Percentiles rank a stretch among this genome's conserved stretches.
Evolutionary conservation across 257 asterid species (phyloP).

Genomic region (Lavandula angustifolia): DNA sequence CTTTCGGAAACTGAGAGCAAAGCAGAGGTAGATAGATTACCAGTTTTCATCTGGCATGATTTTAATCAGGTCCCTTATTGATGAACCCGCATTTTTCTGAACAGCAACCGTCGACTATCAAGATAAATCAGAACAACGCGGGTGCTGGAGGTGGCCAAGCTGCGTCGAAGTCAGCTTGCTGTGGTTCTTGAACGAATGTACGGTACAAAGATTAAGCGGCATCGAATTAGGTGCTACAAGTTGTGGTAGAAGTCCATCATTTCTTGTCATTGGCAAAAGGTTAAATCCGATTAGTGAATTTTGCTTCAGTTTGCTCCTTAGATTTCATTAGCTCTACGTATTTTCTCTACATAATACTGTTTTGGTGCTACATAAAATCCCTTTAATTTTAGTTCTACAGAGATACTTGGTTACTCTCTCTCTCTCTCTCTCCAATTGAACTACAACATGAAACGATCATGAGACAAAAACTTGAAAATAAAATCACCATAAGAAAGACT

Average conservation of each 20-base stretch:
- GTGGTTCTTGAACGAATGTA: constrained; percentile 54
- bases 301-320: constrained; percentile 26
- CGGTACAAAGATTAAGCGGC: constrained; percentile 4
- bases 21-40: constrained; percentile 56
- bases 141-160: constrained; percentile 49
- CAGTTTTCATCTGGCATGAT: constrained; percentile 7
- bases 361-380: constrained; percentile 4
- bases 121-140: constrained; percentile 61
- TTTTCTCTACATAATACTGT: constrained; percentile 19
- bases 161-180: constrained; percentile 73
- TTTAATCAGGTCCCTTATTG: background rate
- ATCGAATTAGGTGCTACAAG: constrained; percentile 12
- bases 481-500: too few species aligned
- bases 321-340: constrained; percentile 19
- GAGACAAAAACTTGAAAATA: too few species aligned
- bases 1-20: constrained; percentile 71
- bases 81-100: constrained; percentile 12
- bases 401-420: constrained; percentile 18
- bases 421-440: too few species aligned
- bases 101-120: constrained; percentile 65
- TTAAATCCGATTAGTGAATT: constrained; percentile 23
- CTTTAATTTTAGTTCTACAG: constrained; percentile 12
- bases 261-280: constrained; percentile 11
- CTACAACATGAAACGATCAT: too few species aligned
- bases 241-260: constrained; percentile 23